A percentile compares a stretch with the other conserved stretches of the same genome.
These are phyloP conservation scores for Gossypium bickii DNA, from an alignment of 345 rosid genomes.

Conservation along the genomic window DNA sequence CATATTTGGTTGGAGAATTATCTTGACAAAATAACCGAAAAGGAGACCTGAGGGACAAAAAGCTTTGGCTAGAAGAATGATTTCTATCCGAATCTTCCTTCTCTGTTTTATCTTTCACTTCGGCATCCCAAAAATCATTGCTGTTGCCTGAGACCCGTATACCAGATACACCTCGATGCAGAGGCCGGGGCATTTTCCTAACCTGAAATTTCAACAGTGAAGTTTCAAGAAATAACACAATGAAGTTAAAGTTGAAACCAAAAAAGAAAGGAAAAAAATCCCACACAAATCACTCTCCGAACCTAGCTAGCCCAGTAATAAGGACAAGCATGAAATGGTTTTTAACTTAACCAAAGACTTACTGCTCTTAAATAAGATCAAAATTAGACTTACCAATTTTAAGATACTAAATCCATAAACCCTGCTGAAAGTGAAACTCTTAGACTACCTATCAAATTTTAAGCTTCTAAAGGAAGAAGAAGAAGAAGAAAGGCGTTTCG, in stretches of 20 bases:
- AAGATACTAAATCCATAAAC: constrained; percentile 36
- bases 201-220: constrained; percentile 30
- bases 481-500: background rate
- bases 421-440: constrained; percentile 8
- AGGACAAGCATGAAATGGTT: background rate
- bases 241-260: background rate
- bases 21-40: constrained; percentile 42
- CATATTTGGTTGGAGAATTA: constrained; percentile 55
- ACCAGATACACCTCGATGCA: constrained; percentile 63
- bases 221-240: background rate
- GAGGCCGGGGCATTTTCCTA: constrained; percentile 68
- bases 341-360: background rate
- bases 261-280: background rate
- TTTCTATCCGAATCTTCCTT: constrained; percentile 55
- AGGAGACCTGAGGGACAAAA: constrained; percentile 53
- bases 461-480: background rate
- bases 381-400: constrained; percentile 16
- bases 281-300: background rate
- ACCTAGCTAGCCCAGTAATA: background rate
- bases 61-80: constrained; percentile 48
- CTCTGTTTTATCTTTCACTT: constrained; percentile 70
- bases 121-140: constrained; percentile 63
- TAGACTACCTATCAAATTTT: background rate
- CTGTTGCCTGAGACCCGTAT: constrained; percentile 55
- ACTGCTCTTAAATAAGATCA: constrained; percentile 1